A percentile compares a stretch with the other conserved stretches of the same genome.
phyloP scores from a whole-genome alignment of 768 basidiomycete species.

The Rubroboletus pulcherrimus region DNA sequence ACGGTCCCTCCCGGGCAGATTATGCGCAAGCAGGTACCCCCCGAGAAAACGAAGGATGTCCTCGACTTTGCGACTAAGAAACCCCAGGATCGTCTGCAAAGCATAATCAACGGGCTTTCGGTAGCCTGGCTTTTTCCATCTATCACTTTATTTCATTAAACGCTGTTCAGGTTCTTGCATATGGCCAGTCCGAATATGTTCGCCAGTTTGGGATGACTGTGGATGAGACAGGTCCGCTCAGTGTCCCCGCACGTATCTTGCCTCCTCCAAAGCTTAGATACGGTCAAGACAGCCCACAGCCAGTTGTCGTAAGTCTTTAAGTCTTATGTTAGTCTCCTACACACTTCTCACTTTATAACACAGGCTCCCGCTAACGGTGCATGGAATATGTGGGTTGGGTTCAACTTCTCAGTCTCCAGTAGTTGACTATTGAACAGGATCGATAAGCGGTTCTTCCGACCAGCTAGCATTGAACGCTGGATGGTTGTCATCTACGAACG shows the following conservation, averaged over 20 bases:
- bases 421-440: constrained; percentile 42
- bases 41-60: constrained; percentile 60
- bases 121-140: constrained; percentile 29
- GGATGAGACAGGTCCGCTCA: constrained; percentile 48
- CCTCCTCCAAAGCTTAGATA: constrained; percentile 65
- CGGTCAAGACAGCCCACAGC: constrained; percentile 51
- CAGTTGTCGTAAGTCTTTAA: constrained; percentile 47
- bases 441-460: constrained; percentile 64
- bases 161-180: constrained; percentile 49
- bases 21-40: constrained; percentile 66
- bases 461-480: constrained; percentile 54
- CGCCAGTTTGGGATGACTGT: constrained; percentile 71
- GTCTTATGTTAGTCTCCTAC: neutral
- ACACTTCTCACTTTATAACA: constrained; percentile 2
- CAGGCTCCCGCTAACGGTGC: constrained; percentile 62
- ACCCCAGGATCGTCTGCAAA: constrained; percentile 52
- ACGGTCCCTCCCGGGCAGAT: constrained; percentile 61
- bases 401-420: neutral
- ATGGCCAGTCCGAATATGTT: constrained; percentile 74
- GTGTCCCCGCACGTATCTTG: constrained; percentile 59
- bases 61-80: constrained; percentile 65
- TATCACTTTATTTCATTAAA: neutral
- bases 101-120: constrained; percentile 51
- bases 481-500: constrained; percentile 66
- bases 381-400: constrained; percentile 67